These are phyloP conservation scores for Lyophyllum shimeji DNA, from an alignment of 768 basidiomycete species.

Conservation along the genomic window DNA sequence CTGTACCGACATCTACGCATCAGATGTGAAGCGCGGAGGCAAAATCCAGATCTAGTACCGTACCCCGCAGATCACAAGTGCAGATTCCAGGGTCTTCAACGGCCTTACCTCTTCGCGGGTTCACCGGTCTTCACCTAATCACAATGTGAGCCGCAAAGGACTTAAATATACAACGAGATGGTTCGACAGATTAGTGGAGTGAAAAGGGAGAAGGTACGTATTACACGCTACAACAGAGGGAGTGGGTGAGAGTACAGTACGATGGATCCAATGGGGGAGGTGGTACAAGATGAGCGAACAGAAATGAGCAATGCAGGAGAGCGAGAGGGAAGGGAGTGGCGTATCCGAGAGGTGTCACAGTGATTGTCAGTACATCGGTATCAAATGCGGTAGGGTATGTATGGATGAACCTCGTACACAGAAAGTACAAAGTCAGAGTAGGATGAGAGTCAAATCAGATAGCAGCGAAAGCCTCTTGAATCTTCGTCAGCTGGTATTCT, in stretches of 20 bases:
- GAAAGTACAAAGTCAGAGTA: background rate
- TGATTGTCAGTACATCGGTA: constrained; percentile 13
- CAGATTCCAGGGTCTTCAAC: background rate
- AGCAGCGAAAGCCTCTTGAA: constrained; percentile 44
- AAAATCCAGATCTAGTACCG: background rate
- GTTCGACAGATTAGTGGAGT: background rate
- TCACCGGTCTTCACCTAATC: background rate
- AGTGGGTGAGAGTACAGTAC: constrained; percentile 10
- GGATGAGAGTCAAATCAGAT: constrained; percentile 25
- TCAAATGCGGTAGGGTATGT: constrained; percentile 18
- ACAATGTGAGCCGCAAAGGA: background rate
- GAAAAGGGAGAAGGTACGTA: background rate
- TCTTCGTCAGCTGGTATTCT: constrained; percentile 47
- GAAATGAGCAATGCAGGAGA: background rate
- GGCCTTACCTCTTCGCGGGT: background rate
- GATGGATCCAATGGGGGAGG: background rate
- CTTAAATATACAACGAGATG: constrained; percentile 3
- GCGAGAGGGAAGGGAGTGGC: background rate
- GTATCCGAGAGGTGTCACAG: background rate
- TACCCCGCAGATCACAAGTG: constrained; percentile 4
- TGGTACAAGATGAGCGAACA: constrained; percentile 8
- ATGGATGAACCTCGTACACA: background rate
- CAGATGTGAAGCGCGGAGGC: background rate
- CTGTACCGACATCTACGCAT: constrained; percentile 1
- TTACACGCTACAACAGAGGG: background rate